These are phyloP conservation scores for Nitzschia inconspicua DNA, from an alignment of 108 stramenopile species.

Conservation along the genomic window DNA sequence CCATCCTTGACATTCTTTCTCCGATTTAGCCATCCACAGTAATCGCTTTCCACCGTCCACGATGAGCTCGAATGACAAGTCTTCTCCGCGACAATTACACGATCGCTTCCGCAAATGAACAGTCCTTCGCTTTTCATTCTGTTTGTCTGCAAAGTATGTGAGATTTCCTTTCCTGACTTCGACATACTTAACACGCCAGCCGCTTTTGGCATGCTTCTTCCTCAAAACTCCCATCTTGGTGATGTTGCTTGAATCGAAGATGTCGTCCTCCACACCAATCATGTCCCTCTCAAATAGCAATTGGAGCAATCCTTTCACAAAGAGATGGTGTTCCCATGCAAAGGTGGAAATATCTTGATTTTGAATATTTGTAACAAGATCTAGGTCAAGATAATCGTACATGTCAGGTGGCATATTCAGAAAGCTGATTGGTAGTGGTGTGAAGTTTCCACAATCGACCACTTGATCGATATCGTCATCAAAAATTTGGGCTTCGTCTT, in stretches of 20 bases:
- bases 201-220: constrained; percentile 52
- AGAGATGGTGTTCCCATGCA: constrained; percentile 67
- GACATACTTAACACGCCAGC: constrained; percentile 73
- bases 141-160: constrained; percentile 49
- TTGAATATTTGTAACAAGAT: constrained; percentile 14
- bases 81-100: constrained; percentile 37
- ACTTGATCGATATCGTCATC: constrained; percentile 12
- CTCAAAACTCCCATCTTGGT: constrained; percentile 66
- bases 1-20: constrained; percentile 72
- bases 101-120: constrained; percentile 49
- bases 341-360: constrained; percentile 28
- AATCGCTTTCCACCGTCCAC: constrained; percentile 47
- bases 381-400: constrained; percentile 34
- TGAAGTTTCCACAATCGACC: constrained; percentile 14
- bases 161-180: constrained; percentile 73
- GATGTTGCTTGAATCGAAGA: constrained; percentile 41
- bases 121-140: constrained; percentile 39
- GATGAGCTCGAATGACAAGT: constrained; percentile 60
- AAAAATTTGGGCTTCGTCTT: constrained; percentile 7
- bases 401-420: constrained; percentile 24
- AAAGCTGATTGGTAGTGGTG: constrained; percentile 27
- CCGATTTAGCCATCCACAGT: constrained; percentile 69
- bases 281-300: constrained; percentile 67
- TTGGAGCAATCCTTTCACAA: constrained; percentile 56
- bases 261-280: constrained; percentile 41